Percentiles rank a stretch among this genome's conserved stretches.
Evolutionary conservation across 2,329 filamentous ascomycete species (phyloP).

Genomic region (Colletotrichum sansevieriae): DNA sequence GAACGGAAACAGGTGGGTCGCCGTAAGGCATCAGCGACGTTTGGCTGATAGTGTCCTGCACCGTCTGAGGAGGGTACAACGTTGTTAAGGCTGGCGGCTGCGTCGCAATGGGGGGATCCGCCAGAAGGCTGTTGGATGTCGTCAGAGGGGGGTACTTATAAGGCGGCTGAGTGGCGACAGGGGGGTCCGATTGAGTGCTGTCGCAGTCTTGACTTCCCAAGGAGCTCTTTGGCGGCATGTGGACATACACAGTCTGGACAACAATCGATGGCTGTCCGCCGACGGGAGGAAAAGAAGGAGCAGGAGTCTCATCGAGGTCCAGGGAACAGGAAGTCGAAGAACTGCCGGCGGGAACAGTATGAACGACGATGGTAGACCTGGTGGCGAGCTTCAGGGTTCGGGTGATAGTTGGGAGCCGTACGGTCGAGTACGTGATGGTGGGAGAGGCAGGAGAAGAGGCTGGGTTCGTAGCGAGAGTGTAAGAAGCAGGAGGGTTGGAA

Average conservation of each 20-base stretch:
- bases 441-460: not conserved
- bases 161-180: not conserved
- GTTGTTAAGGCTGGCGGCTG: not conserved
- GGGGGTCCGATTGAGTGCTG: slow-evolving; percentile 13
- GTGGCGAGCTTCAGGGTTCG: slow-evolving; percentile 29
- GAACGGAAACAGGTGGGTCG: not conserved
- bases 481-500: slow-evolving; percentile 1
- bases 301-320: not conserved
- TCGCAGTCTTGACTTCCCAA: slow-evolving; percentile 20
- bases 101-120: slow-evolving; percentile 15
- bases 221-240: slow-evolving; percentile 16
- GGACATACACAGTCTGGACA: slow-evolving; percentile 30
- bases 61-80: not conserved
- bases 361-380: slow-evolving; percentile 21
- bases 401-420: slow-evolving; percentile 34
- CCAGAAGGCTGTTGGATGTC: slow-evolving; percentile 1
- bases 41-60: not conserved
- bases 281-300: not conserved
- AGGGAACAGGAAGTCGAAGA: slow-evolving; percentile 1
- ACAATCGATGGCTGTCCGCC: not conserved
- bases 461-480: not conserved
- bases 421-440: slow-evolving; percentile 23
- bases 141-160: not conserved
- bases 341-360: slow-evolving; percentile 6
- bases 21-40: slow-evolving; percentile 27